A percentile compares a stretch with the other conserved stretches of the same genome.
Conservation (phyloP, 129 eudicot species). For the Flaveria linearis region DNA sequence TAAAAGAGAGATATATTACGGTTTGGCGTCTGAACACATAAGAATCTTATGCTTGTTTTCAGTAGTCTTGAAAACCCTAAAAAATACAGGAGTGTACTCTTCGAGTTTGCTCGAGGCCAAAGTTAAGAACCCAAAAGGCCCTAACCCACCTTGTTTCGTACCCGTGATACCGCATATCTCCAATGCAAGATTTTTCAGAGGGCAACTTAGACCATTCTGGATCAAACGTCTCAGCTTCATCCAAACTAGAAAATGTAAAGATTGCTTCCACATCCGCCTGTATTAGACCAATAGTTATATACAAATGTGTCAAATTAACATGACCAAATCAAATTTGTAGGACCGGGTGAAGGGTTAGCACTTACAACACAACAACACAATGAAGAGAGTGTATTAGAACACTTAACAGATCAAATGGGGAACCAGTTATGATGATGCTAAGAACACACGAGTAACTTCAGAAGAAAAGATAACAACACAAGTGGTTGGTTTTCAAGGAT, state of each 20-base stretch:
- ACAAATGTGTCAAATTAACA: conserved; percentile 19
- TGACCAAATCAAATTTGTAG: neutral
- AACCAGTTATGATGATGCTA: too few relatives aligned
- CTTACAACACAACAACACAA: too few relatives aligned
- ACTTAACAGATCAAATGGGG: too few relatives aligned
- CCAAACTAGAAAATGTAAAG: conserved; percentile 48
- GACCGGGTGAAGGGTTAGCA: too few relatives aligned
- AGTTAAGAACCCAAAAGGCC: conserved; percentile 45
- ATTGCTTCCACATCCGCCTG: conserved; percentile 71
- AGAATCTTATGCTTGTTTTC: conserved; percentile 35
- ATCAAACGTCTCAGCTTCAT: conserved; percentile 53
- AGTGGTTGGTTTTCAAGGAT: too few relatives aligned
- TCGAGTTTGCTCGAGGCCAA: conserved; percentile 36
- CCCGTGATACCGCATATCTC: conserved; percentile 38
- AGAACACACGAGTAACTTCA: too few relatives aligned
- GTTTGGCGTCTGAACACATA: conserved; percentile 48
- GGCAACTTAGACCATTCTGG: conserved; percentile 46
- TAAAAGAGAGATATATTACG: conserved; percentile 20
- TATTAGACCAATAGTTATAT: conserved; percentile 11
- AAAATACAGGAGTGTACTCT: conserved; percentile 42
- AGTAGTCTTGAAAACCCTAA: conserved; percentile 37
- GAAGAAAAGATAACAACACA: too few relatives aligned
- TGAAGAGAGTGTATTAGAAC: too few relatives aligned
- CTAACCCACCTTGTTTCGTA: conserved; percentile 39
- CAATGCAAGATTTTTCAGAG: conserved; percentile 31